phyloP scores from a whole-genome alignment of 2,329 filamentous ascomycete species.

The Arachnomyces sp. region DNA sequence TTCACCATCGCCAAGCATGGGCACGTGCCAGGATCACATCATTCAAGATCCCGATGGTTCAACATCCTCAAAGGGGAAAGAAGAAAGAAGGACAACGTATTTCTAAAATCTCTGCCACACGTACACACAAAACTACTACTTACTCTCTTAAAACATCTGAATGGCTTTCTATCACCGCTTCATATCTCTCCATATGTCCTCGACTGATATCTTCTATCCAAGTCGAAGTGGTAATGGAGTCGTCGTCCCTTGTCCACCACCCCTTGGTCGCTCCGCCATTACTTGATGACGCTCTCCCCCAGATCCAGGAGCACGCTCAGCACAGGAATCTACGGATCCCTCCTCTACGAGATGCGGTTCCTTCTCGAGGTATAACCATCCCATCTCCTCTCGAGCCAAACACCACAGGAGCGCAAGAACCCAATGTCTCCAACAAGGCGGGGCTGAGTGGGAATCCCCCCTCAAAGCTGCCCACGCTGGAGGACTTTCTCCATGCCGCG shows the following conservation, averaged over 20 bases:
- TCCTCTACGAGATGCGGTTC: conserved; percentile 40
- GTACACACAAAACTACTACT: too few species aligned
- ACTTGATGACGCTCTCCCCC: conserved; percentile 34
- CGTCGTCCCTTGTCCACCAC: conserved; percentile 16
- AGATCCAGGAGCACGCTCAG: conserved; percentile 35
- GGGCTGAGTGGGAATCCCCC: conserved; percentile 22
- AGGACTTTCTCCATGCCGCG: conserved; percentile 29
- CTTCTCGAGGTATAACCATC: conserved; percentile 32
- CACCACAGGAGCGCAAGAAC: conserved; percentile 16
- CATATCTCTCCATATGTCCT: not conserved
- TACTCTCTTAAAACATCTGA: too few species aligned
- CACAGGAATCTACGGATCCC: conserved; percentile 38
- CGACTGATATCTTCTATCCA: conserved; percentile 4
- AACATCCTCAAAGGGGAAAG: too few species aligned
- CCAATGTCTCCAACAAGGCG: conserved; percentile 19
- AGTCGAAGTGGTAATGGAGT: conserved; percentile 22
- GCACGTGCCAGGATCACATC: too few species aligned
- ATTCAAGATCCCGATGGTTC: too few species aligned
- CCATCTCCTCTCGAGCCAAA: conserved; percentile 41
- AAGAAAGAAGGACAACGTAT: too few species aligned
- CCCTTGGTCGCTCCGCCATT: conserved; percentile 20
- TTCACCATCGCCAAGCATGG: too few species aligned
- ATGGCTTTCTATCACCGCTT: conserved; percentile 1
- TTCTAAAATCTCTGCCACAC: too few species aligned
- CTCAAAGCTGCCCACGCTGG: conserved; percentile 28